These are phyloP conservation scores for Zygoascus hellenicus DNA, from an alignment of 1,139 yeast species.

Conservation along the genomic window DNA sequence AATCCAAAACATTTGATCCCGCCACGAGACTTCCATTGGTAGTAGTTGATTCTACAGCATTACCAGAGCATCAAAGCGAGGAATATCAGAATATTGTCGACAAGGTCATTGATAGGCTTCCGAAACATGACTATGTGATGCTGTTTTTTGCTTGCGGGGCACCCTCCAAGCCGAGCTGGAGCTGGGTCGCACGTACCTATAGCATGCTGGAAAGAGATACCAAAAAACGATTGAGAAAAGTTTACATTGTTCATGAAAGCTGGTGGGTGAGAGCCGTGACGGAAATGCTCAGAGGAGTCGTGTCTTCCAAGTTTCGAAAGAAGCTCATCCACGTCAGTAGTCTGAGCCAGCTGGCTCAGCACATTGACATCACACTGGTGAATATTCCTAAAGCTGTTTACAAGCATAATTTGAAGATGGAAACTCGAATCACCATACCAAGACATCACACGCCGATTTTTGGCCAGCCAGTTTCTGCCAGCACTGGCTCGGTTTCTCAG, in stretches of 20 bases:
- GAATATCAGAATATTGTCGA: constrained; percentile 25
- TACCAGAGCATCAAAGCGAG: constrained; percentile 47
- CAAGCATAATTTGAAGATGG: constrained; percentile 41
- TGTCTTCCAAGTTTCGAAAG: constrained; percentile 42
- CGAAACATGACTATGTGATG: constrained; percentile 54
- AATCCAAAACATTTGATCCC: constrained; percentile 55
- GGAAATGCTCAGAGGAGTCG: constrained; percentile 61
- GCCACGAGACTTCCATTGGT: constrained; percentile 58
- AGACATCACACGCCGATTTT: constrained; percentile 33
- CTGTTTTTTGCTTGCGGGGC: constrained; percentile 78
- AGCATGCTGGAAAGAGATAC: constrained; percentile 57
- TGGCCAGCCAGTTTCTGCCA: constrained; percentile 27
- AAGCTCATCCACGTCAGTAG: constrained; percentile 46
- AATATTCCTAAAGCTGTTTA: constrained; percentile 76
- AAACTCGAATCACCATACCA: constrained; percentile 32
- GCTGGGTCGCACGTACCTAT: constrained; percentile 73
- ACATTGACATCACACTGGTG: constrained; percentile 67
- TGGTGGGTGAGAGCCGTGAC: constrained; percentile 83
- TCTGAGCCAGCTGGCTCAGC: constrained; percentile 55
- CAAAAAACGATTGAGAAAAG: constrained; percentile 50
- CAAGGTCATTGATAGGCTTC: constrained; percentile 37
- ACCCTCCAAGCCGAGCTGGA: constrained; percentile 50
- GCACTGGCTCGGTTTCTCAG: constrained; percentile 9
- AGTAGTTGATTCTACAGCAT: constrained; percentile 68
- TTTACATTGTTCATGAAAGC: constrained; percentile 84